A percentile compares a stretch with the other conserved stretches of the same genome.
phyloP scores from a whole-genome alignment of 2,329 filamentous ascomycete species.

The Zarea fungicola region DNA sequence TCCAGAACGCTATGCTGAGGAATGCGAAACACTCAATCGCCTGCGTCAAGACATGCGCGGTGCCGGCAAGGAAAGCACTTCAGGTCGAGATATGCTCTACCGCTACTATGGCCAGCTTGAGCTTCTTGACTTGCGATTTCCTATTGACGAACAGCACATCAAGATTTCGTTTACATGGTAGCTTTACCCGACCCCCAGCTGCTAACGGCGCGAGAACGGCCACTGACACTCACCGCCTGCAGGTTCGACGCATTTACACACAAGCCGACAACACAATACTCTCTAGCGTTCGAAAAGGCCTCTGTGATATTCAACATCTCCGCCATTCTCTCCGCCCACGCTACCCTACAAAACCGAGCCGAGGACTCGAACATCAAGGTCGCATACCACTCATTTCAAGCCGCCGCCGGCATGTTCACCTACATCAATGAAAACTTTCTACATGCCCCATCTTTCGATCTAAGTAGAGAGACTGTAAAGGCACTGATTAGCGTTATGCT shows the following conservation, averaged over 20 bases:
- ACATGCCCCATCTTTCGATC: conserved; percentile 91
- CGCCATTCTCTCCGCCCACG: conserved; percentile 92
- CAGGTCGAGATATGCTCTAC: conserved; percentile 88
- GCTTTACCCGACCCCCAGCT: conserved; percentile 14
- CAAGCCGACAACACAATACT: conserved; percentile 95
- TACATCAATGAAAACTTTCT: conserved; percentile 99
- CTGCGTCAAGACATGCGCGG: conserved; percentile 97
- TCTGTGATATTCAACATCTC: conserved; percentile 99
- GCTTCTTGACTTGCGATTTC: conserved; percentile 87
- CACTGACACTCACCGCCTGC: conserved; percentile 11
- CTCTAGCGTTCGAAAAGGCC: conserved; percentile 94
- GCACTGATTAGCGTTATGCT: conserved; percentile 88
- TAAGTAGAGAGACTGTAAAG: conserved; percentile 94
- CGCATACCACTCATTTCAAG: conserved; percentile 96
- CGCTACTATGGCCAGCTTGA: conserved; percentile 97
- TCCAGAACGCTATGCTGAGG: conserved; percentile 89
- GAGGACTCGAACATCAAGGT: conserved; percentile 93
- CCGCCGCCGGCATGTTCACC: conserved; percentile 97
- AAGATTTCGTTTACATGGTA: conserved; percentile 99
- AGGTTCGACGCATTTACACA: conserved; percentile 99
- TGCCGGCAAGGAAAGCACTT: conserved; percentile 91
- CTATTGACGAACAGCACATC: conserved; percentile 97
- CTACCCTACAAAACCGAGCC: conserved; percentile 83
- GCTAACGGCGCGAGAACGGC: neutral
- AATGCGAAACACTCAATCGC: conserved; percentile 90